Base-by-base conservation (phyloP, 192 early-diverging fungal species). In the Spinellus fusiger region DNA sequence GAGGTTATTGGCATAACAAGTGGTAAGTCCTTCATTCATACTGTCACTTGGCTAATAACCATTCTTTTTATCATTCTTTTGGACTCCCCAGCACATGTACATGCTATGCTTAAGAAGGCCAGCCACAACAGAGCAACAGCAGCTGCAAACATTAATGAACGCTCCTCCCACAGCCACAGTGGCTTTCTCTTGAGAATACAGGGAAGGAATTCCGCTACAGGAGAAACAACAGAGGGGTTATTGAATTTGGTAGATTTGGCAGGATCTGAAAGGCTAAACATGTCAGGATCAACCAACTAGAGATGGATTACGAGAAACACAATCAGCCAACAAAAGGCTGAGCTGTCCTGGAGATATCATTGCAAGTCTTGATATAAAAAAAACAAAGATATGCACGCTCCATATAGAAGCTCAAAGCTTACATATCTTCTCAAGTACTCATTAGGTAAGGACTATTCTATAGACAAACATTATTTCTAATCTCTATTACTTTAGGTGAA, bases 211-310 rank as follows among this genome's bases (percentile, higher is more conserved):
- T 33, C 68, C 5, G 66, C 85, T 15, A 94, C 90, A 5, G 83
- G 80, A 29, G 92, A 95, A 72, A 64, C 71, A 3, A 84, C 80
- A 32, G 73, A 75, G 7, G 94, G 93, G 0, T 78, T 88, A 20
- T 82, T 98, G 31, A 96, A 96, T 58, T 70, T 98, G 64, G 91
- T 98, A 60, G 96, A 98, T 67, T 73, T 98, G 49, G 96, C 96
- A 20, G 96, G 96, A 22, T 93, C 89, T 23, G 96, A 98, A 73
- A 81, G 93, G 12, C 77, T 98, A 16, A 83, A 86, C 3, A 74
- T 73, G 49, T 92, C 87, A 4, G 93, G 92, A 2, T 86, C n/a
- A n/a, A n/a, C n/a, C 93, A 0, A 87, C 82, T 16, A 93, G 94
- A 4, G 91, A 97, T 53, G 78, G 93, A 35, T 72, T 96, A 49